These are phyloP conservation scores for Hypericum perforatum DNA, from an alignment of 345 rosid species.

Conservation along the genomic window DNA sequence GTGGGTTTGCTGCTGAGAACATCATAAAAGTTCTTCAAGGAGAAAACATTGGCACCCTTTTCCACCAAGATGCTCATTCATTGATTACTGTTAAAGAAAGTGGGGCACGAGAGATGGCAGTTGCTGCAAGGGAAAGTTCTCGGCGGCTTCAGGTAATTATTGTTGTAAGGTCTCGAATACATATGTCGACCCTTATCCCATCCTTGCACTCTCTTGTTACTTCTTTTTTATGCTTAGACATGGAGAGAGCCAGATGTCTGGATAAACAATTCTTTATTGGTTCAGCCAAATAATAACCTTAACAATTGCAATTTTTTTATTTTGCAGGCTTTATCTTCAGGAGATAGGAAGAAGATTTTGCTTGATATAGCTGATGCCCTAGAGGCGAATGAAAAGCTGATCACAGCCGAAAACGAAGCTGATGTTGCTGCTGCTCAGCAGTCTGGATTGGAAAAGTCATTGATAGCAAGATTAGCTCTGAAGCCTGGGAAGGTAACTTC, in stretches of 20 bases:
- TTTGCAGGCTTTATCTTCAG: slow-evolving; percentile 55
- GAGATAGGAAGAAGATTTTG: slow-evolving; percentile 65
- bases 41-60: slow-evolving; percentile 76
- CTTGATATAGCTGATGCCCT: slow-evolving; percentile 74
- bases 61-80: slow-evolving; percentile 78
- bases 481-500: slow-evolving; percentile 70
- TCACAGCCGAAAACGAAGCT: slow-evolving; percentile 60
- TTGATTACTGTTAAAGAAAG: slow-evolving; percentile 54
- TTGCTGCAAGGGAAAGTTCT: slow-evolving; percentile 88
- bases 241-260: too few species aligned
- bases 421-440: slow-evolving; percentile 71
- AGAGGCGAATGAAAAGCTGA: slow-evolving; percentile 61
- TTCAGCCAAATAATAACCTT: slow-evolving; percentile 6
- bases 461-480: slow-evolving; percentile 69
- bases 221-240: too few species aligned
- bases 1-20: slow-evolving; percentile 72
- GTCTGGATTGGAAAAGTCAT: slow-evolving; percentile 66
- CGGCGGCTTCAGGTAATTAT: slow-evolving; percentile 71
- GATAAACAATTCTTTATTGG: slow-evolving; percentile 3
- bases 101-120: slow-evolving; percentile 74
- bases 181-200: background rate
- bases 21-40: slow-evolving; percentile 82
- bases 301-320: slow-evolving; percentile 9
- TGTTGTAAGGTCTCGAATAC: background rate
- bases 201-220: background rate